phyloP scores from a whole-genome alignment of 2,329 filamentous ascomycete species.

The Plenodomus biglobosus region DNA sequence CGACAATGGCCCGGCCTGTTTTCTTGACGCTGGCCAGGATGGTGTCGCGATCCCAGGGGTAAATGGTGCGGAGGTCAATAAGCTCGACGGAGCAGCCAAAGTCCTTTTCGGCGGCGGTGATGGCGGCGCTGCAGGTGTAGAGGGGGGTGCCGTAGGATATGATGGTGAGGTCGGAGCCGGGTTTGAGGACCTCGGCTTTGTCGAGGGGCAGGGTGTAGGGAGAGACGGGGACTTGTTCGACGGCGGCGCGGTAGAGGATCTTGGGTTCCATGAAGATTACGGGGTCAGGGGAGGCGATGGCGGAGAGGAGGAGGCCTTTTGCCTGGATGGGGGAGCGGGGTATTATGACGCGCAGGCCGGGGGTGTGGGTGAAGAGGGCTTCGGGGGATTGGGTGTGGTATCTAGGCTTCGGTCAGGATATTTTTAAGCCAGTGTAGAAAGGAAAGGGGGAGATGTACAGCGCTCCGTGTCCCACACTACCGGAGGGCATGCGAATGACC shows the following conservation, averaged over 20 bases:
- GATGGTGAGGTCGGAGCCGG: conserved; percentile 78
- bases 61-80: conserved; percentile 84
- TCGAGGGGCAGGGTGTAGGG: conserved; percentile 81
- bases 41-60: conserved; percentile 85
- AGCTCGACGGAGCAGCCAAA: conserved; percentile 77
- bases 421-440: not conserved
- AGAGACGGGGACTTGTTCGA: conserved; percentile 83
- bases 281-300: conserved; percentile 76
- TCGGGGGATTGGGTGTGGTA: conserved; percentile 92
- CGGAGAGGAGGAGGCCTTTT: conserved; percentile 80
- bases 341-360: conserved; percentile 81
- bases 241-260: conserved; percentile 84
- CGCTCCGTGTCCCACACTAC: conserved; percentile 85
- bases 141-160: conserved; percentile 88
- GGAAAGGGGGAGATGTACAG: conserved; percentile 55
- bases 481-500: conserved; percentile 87
- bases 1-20: conserved; percentile 82
- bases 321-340: conserved; percentile 84
- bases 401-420: conserved; percentile 31
- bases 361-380: conserved; percentile 82
- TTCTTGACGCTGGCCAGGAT: conserved; percentile 81
- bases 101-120: conserved; percentile 73
- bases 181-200: conserved; percentile 80
- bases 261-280: conserved; percentile 95
- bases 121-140: conserved; percentile 78